Evolutionary conservation across 805 yeast genomes (phyloP), one percentile per base, ranked within the genome.

Genomic region (Diddensiella santjacobensis): DNA sequence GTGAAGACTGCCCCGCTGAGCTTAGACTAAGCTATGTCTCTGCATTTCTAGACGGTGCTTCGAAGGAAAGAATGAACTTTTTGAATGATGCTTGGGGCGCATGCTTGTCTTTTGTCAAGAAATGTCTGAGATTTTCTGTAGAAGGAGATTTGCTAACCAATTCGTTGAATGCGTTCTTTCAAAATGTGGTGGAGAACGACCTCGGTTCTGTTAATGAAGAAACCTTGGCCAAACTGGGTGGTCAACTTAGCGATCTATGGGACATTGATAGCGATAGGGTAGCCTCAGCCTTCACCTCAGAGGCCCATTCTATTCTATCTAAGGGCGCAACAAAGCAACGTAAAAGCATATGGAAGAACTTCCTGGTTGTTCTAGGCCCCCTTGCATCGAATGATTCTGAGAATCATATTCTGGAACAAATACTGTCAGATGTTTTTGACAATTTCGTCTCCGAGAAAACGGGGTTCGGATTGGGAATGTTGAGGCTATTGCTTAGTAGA

Each of bases 1-100:
- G 48, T 15, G 22, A 17, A 22, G 38, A 8, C 6, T 24, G 24
- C 35, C 39, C 40, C 20, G 22, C 13, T 44, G 31, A 5, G 47
- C 35, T 22, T 35, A 42, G 17, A 48, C 45, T 6, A 17, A 13
- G 8, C 8, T 35, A 35, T 35, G 8, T 35, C 18, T 8, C 8
- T 8, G 46, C 47, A 3, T 40, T 45, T 13, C 20, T 48, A 11
- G 35, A 33, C 2, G 56, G 53, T 8, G 53, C 49, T n/a, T 23
- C 40, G 8, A 44, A 52, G 26, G 55, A 54, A 15, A 43, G 49
- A 26, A 40, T 42, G 10, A 41, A 44, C 20, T 41, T 41, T 15
- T 13, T 23, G 39, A 48, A 42, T 31, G 41, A 37, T 18, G 57
- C 57, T 6, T 56, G 58, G 59, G 59, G 58, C 11, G 29, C 46